These are phyloP conservation scores for Sesbania bispinosa DNA, from an alignment of 306 rosid genomes.

Conservation along the genomic window DNA sequence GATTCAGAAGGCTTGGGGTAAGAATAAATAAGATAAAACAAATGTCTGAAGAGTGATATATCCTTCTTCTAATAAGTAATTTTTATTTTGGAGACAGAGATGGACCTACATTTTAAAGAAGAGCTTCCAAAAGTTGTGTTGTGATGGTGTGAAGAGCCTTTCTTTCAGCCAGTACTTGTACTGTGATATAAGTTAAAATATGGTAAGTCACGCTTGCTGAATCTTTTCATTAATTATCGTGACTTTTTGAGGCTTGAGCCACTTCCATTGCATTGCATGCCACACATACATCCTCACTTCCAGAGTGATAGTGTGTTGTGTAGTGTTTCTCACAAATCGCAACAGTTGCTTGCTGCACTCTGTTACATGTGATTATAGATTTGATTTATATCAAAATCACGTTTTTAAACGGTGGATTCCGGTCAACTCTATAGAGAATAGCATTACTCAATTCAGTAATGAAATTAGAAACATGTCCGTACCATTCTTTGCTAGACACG, in stretches of 20 bases:
- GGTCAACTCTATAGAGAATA: no score
- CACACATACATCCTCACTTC: no score
- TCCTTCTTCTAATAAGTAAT: background rate
- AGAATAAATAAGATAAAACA: background rate
- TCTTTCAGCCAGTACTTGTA: conserved; percentile 2
- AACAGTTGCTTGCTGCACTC: no score
- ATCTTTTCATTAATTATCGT: background rate
- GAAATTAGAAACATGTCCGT: no score
- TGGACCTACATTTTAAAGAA: conserved; percentile 11
- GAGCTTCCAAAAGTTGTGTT: conserved; percentile 20
- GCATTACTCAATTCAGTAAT: no score
- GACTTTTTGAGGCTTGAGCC: background rate
- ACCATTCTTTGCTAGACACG: no score
- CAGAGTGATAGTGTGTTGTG: no score
- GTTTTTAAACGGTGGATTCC: no score
- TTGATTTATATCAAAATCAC: no score
- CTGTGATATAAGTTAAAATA: conserved; percentile 28
- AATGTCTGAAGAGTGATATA: conserved; percentile 7
- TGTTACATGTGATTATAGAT: no score
- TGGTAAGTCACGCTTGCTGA: conserved; percentile 16
- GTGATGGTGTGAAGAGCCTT: conserved; percentile 10
- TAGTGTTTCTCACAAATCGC: no score
- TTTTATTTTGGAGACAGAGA: background rate
- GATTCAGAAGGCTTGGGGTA: background rate
- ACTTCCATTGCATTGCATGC: conserved; percentile 5